These are phyloP conservation scores for Talaromyces sp. DNA, from an alignment of 2,329 filamentous ascomycete genomes.

Conservation along the genomic window DNA sequence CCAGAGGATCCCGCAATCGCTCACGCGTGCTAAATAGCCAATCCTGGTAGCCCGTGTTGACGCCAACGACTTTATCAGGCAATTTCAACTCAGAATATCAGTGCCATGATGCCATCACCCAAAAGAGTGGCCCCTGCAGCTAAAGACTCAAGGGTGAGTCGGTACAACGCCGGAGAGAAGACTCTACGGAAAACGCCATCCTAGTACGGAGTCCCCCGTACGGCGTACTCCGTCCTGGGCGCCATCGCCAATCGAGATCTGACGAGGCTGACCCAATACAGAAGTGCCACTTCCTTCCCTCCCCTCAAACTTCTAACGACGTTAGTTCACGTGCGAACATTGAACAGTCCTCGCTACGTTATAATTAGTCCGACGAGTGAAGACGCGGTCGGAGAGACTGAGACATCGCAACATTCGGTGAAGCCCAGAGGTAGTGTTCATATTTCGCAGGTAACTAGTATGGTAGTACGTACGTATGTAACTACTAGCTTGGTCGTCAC, in stretches of 20 bases:
- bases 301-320: neutral
- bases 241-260: neutral
- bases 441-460: neutral
- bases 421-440: neutral
- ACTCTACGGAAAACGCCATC: neutral
- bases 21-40: neutral
- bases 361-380: neutral
- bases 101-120: neutral
- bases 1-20: neutral
- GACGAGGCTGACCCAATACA: neutral
- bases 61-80: neutral
- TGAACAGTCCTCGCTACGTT: neutral
- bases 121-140: neutral
- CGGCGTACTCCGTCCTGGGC: neutral
- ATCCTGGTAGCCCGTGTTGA: neutral
- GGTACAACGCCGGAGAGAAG: neutral
- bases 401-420: constrained; percentile 3
- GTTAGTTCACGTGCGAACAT: neutral
- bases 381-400: constrained; percentile 2
- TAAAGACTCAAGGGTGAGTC: neutral
- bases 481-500: neutral
- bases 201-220: neutral
- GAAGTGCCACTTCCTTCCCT: neutral
- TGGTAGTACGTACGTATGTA: no score
- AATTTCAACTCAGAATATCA: constrained; percentile 1